Evolutionary conservation across 352 stramenopile genomes (phyloP).

Genomic region (Globisporangium carolinianum): DNA sequence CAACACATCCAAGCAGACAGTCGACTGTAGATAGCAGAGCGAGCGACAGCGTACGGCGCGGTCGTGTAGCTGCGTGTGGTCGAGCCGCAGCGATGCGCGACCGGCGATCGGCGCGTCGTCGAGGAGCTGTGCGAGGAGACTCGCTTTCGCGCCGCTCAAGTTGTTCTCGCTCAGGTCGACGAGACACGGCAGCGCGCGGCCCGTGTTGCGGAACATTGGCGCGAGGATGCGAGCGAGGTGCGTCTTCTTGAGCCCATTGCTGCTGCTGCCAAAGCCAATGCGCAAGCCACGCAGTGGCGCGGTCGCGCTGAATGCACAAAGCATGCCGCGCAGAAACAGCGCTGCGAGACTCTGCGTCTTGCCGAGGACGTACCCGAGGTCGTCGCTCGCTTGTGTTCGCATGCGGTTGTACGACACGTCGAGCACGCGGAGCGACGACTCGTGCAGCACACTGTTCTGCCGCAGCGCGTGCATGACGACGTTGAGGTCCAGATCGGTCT

Average conservation of each 20-base stretch:
- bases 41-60: conserved; percentile 28
- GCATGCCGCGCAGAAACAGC: conserved; percentile 62
- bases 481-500: conserved; percentile 48
- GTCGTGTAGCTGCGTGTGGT: conserved; percentile 48
- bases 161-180: conserved; percentile 79
- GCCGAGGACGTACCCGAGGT: conserved; percentile 53
- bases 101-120: conserved; percentile 31
- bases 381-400: conserved; percentile 34
- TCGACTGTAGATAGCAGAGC: neutral
- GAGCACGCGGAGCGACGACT: conserved; percentile 47
- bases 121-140: conserved; percentile 40
- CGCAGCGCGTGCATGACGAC: conserved; percentile 47
- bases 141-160: conserved; percentile 37
- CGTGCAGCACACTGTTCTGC: conserved; percentile 58
- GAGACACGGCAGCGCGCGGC: conserved; percentile 27
- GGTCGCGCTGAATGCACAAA: conserved; percentile 18
- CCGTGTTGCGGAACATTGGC: conserved; percentile 62
- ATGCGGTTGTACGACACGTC: conserved; percentile 72
- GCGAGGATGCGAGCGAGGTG: conserved; percentile 49
- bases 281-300: conserved; percentile 15
- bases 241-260: conserved; percentile 15
- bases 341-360: conserved; percentile 53
- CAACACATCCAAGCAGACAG: too few species aligned
- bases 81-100: conserved; percentile 41
- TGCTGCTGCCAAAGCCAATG: conserved; percentile 17